phyloP scores from a whole-genome alignment of 108 stramenopile genomes.

The Cyclostephanos invisitatus region DNA sequence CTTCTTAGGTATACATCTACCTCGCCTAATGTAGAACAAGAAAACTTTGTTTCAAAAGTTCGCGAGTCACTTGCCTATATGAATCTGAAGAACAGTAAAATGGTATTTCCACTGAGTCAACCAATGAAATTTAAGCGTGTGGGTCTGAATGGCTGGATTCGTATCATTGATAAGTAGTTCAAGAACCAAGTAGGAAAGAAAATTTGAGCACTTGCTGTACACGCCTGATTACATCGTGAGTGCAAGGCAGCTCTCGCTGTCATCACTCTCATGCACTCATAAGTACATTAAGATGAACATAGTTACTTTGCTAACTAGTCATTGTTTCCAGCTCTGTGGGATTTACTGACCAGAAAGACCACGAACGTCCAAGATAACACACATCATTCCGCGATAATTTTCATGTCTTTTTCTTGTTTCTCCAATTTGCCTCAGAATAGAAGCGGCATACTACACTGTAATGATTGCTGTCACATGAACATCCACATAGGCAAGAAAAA shows the following conservation, averaged over 20 bases:
- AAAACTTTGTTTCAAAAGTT: slow-evolving; percentile 62
- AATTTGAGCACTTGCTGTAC: not conserved
- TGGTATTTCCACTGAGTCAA: slow-evolving; percentile 24
- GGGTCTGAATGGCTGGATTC: slow-evolving; percentile 44
- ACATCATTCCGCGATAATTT: not conserved
- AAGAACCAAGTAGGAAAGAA: not conserved
- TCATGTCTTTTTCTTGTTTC: no score
- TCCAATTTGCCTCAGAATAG: no score
- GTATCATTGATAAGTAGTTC: not conserved
- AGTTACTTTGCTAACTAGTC: no score
- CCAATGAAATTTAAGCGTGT: slow-evolving; percentile 35
- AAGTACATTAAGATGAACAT: no score
- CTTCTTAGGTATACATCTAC: slow-evolving; percentile 69
- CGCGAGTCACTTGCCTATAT: slow-evolving; percentile 44
- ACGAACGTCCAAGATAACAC: not conserved
- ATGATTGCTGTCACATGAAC: no score
- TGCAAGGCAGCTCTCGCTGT: no score
- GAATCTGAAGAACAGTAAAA: slow-evolving; percentile 14
- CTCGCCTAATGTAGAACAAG: slow-evolving; percentile 75
- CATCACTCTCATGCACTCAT: no score
- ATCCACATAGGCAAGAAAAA: no score
- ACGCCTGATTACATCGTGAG: not conserved
- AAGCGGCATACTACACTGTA: no score
- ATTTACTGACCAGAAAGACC: not conserved
- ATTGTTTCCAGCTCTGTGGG: no score